A percentile compares a stretch with the other conserved stretches of the same genome.
Conservation (phyloP, 371 early-diverging fungal species). For the Actinomortierella wolfii region DNA sequence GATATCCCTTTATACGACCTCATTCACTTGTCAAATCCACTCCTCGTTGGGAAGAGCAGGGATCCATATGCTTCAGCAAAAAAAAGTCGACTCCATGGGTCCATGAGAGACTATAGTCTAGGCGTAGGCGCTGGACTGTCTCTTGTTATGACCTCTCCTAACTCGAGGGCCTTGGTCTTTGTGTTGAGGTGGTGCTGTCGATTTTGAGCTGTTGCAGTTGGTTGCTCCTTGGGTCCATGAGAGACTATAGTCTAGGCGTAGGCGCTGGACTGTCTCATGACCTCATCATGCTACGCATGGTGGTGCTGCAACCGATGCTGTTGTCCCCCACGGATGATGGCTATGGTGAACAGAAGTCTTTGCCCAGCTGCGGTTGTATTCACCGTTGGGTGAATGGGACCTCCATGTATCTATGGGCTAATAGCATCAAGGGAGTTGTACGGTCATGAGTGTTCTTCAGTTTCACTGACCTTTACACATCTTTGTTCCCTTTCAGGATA, state of each 20-base stretch:
- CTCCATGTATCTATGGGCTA: conserved; percentile 19
- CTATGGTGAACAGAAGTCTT: conserved; percentile 27
- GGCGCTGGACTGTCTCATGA: conserved; percentile 27
- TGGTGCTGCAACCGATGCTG: conserved; percentile 20
- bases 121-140: conserved; percentile 17
- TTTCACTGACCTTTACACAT: conserved; percentile 23
- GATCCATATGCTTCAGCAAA: conserved; percentile 28
- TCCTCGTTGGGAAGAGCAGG: conserved; percentile 30
- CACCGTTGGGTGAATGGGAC: conserved; percentile 29
- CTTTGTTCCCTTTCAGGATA: too few relatives aligned
- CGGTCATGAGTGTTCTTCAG: conserved; percentile 15
- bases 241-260: conserved; percentile 15
- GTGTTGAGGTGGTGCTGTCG: too few relatives aligned
- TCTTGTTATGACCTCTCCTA: conserved; percentile 26
- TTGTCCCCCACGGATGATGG: conserved; percentile 6
- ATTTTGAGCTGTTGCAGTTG: conserved; percentile 21
- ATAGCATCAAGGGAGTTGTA: conserved; percentile 34
- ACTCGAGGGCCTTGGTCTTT: conserved; percentile 7
- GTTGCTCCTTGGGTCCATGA: conserved; percentile 31
- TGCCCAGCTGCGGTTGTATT: conserved; percentile 29
- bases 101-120: conserved; percentile 23
- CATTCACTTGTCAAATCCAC: conserved; percentile 20
- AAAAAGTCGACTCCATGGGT: conserved; percentile 17
- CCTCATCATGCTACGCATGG: conserved; percentile 27
- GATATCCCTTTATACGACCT: conserved; percentile 14